Base-by-base conservation (phyloP, 1,139 yeast species). In the Saccharomyces hybrid region DNA sequence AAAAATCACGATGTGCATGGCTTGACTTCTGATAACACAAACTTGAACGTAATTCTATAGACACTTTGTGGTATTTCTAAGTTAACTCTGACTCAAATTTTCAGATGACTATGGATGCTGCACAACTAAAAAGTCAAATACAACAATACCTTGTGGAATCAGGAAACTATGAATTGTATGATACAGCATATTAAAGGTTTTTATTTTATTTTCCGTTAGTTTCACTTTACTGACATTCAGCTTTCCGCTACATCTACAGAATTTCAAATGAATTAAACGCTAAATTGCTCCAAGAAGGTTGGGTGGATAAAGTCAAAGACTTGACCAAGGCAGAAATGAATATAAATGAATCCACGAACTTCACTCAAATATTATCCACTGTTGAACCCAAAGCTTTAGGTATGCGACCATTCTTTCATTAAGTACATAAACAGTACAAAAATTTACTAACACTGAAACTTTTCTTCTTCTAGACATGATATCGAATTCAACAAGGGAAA, bases 241-340 rank as follows among this genome's bases (percentile, higher is more conserved):
- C 49, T 52, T 29, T 46, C 48, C 47, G 32, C 26, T 28, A 16
- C 2, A 11, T 38, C 19, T 32, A 48, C 51, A 70, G 75, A 50
- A 83, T 86, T 57, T 82, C 83, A 55, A 79, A 79, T 55, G 76
- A 77, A 54, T 73, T 90, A 56, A 82, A 83, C 62, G 77, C 84
- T 54, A 81, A 81, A 64, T 77, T 91, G 28, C 78, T 82, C 56
- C 87, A 87, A 65, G 78, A 84, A 2, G 97, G 97, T 6, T 91
- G 97, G 97, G 83, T 82, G 62, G 96, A 88, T 62, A 79, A 84
- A 57, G 83, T 90, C 32, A 77, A 81, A 54, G 80, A 77, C 52
- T 63, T 86, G 54, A 86, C 95, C 3, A 71, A 51, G 71, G 71
- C 56, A 68, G 72, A 55, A 68, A 68, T 51, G 73, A 56, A 62